phyloP scores from a whole-genome alignment of 1,284 basidiomycete genomes.

The Microstroma glucosiphilum region DNA sequence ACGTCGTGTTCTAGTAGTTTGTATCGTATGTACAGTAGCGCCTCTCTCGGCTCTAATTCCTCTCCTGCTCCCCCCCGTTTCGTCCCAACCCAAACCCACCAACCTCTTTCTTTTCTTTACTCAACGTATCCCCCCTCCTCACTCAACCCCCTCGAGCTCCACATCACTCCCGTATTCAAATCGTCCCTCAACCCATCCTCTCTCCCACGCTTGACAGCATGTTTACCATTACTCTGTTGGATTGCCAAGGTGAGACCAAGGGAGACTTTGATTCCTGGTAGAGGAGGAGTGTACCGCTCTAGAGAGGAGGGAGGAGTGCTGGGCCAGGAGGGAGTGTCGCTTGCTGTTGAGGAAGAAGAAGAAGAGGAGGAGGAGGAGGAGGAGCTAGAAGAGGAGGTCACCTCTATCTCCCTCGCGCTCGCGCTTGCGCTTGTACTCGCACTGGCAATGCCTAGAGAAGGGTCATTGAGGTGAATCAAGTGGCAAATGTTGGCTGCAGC shows the following conservation, averaged over 20 bases:
- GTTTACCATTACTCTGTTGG: background rate
- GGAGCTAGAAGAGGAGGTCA: background rate
- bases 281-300: constrained; percentile 13
- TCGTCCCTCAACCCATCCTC: constrained; percentile 5
- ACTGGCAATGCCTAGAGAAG: background rate
- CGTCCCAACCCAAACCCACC: too few relatives aligned
- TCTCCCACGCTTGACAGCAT: background rate
- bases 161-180: constrained; percentile 13
- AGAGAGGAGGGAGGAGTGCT: background rate
- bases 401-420: background rate
- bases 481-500: constrained; percentile 20
- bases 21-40: too few relatives aligned
- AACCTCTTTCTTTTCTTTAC: too few relatives aligned
- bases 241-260: constrained; percentile 5
- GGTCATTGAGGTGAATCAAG: background rate
- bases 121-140: background rate
- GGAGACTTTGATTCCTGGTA: constrained; percentile 12
- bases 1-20: too few relatives aligned
- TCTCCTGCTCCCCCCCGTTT: too few relatives aligned
- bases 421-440: background rate
- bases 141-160: constrained; percentile 6
- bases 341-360: background rate
- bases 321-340: too few relatives aligned
- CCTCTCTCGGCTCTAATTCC: too few relatives aligned
- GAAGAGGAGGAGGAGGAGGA: background rate